Conservation (phyloP, 2,329 filamentous ascomycete genomes). For the Aureobasidium lini region DNA sequence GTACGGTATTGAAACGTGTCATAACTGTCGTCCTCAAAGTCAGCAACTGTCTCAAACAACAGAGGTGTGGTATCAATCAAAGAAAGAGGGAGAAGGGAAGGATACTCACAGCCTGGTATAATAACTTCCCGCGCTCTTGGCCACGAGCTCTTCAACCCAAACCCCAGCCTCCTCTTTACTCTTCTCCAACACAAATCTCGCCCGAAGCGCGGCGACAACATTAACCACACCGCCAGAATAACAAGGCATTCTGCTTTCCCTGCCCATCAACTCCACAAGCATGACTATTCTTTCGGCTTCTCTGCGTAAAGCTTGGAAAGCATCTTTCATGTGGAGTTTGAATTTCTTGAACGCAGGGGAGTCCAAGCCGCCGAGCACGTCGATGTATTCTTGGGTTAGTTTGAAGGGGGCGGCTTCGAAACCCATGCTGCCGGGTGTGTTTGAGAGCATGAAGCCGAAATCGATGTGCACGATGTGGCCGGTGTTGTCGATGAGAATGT, state of each 20-base stretch:
- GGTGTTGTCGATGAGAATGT: slow-evolving; percentile 76
- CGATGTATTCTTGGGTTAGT: slow-evolving; percentile 77
- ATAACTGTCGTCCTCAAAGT: slow-evolving; percentile 47
- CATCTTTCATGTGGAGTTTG: slow-evolving; percentile 72
- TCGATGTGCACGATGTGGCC: slow-evolving; percentile 85
- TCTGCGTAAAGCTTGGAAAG: slow-evolving; percentile 72
- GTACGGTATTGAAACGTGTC: slow-evolving; percentile 84
- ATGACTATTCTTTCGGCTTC: slow-evolving; percentile 76
- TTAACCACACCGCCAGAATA: slow-evolving; percentile 67
- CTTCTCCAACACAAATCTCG: slow-evolving; percentile 73
- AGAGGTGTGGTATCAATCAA: neutral
- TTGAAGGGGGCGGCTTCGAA: slow-evolving; percentile 86
- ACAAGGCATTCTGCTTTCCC: slow-evolving; percentile 77
- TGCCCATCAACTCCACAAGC: slow-evolving; percentile 76
- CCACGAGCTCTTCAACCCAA: slow-evolving; percentile 75
- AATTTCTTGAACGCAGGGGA: slow-evolving; percentile 66
- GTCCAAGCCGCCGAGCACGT: slow-evolving; percentile 67
- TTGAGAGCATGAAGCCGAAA: slow-evolving; percentile 85
- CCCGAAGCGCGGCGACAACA: slow-evolving; percentile 61
- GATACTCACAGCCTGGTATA: slow-evolving; percentile 64
- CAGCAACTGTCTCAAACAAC: neutral
- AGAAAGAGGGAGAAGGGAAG: slow-evolving; percentile 11
- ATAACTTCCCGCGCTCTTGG: slow-evolving; percentile 77
- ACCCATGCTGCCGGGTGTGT: slow-evolving; percentile 74
- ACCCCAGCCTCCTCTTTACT: slow-evolving; percentile 74